Conservation (phyloP, 164 flowering plant genomes). For the Paratinospora sagittata region DNA sequence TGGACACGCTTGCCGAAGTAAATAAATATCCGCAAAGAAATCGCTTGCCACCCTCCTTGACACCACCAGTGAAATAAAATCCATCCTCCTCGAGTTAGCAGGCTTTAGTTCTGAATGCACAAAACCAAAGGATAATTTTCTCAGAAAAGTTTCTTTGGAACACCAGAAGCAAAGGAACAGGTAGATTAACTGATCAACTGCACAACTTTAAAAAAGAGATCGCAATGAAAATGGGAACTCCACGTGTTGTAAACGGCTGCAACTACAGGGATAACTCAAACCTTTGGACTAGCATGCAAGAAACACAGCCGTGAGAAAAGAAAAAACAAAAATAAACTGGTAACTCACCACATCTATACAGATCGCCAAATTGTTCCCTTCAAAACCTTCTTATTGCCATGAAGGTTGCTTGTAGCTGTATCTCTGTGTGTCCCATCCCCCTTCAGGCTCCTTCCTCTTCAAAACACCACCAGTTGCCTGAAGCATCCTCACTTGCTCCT, state of each 20-base stretch:
- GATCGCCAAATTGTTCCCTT: constrained; percentile 12
- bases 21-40: constrained; percentile 17
- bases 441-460: constrained; percentile 49
- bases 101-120: neutral
- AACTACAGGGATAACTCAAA: too few species aligned
- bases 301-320: neutral
- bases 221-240: neutral
- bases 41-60: constrained; percentile 35
- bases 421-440: constrained; percentile 52
- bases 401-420: constrained; percentile 45
- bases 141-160: neutral
- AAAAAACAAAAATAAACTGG: neutral
- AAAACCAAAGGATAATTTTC: neutral
- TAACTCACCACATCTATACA: constrained; percentile 24
- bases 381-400: constrained; percentile 39
- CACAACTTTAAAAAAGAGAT: neutral
- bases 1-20: constrained; percentile 25
- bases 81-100: constrained; percentile 17
- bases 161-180: neutral
- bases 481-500: constrained; percentile 55
- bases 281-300: neutral
- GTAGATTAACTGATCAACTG: neutral
- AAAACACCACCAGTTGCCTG: constrained; percentile 42
- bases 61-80: constrained; percentile 15
- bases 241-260: neutral